phyloP scores from a whole-genome alignment of 306 rosid species.

The Cyclanthera cordifolia region DNA sequence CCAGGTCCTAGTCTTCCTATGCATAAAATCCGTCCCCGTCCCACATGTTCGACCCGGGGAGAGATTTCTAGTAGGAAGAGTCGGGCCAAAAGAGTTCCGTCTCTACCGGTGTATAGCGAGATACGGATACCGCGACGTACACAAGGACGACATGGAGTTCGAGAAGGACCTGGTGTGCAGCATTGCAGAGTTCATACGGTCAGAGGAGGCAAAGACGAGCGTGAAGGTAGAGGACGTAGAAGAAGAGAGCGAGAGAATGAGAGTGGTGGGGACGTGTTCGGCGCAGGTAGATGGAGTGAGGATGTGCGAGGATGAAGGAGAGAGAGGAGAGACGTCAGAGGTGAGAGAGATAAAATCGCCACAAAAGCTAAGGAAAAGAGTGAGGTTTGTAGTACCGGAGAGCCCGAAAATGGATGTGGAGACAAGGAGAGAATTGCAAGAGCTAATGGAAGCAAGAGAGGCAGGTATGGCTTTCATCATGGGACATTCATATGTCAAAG shows the following conservation, averaged over 20 bases:
- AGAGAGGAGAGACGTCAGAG: slow-evolving; percentile 37
- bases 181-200: slow-evolving; percentile 71
- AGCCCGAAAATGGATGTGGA: slow-evolving; percentile 48
- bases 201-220: slow-evolving; percentile 34
- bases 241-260: slow-evolving; percentile 56
- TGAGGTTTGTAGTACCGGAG: slow-evolving; percentile 66
- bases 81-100: slow-evolving; percentile 89
- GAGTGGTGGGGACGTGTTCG: slow-evolving; percentile 79
- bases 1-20: slow-evolving; percentile 87
- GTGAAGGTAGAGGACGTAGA: slow-evolving; percentile 19
- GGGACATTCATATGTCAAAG: slow-evolving; percentile 88
- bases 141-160: slow-evolving; percentile 74
- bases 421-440: slow-evolving; percentile 55
- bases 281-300: slow-evolving; percentile 54
- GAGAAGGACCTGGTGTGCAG: slow-evolving; percentile 85
- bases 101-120: slow-evolving; percentile 90
- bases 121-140: slow-evolving; percentile 80
- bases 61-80: slow-evolving; percentile 88
- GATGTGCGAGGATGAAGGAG: slow-evolving; percentile 45
- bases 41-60: slow-evolving; percentile 87
- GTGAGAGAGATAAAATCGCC: slow-evolving; percentile 50
- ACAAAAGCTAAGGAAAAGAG: slow-evolving; percentile 47
- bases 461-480: slow-evolving; percentile 92
- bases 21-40: slow-evolving; percentile 88
- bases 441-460: slow-evolving; percentile 88